phyloP scores from a whole-genome alignment of 2,329 filamentous ascomycete genomes.

The Ophiostoma angusticollis region DNA sequence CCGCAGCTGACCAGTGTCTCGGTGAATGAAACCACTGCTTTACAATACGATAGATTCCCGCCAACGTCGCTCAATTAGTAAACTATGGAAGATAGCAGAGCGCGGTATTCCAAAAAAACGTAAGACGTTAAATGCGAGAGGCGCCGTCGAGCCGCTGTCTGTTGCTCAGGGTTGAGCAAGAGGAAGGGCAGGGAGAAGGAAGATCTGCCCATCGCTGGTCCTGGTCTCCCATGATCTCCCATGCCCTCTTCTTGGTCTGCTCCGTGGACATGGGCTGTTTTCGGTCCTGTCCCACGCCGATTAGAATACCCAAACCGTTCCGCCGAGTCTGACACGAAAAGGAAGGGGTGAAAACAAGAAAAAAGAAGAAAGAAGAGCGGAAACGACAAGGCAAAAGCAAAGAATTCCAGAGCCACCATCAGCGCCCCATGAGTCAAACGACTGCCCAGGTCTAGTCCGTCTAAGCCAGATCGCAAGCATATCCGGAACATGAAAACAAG shows the following conservation, averaged over 20 bases:
- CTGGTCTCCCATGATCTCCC: neutral
- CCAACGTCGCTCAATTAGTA: slow-evolving; percentile 15
- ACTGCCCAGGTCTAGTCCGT: neutral
- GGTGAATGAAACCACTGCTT: too few relatives aligned
- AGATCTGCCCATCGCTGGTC: neutral
- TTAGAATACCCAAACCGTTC: slow-evolving; percentile 9
- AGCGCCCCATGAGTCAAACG: too few relatives aligned
- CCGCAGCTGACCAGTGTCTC: too few relatives aligned
- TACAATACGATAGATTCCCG: neutral
- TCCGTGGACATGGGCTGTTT: neutral
- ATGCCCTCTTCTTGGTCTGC: neutral
- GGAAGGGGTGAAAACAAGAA: neutral
- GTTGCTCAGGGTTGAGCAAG: too few relatives aligned
- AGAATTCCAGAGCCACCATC: neutral
- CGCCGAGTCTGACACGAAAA: slow-evolving; percentile 4
- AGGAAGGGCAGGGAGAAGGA: neutral
- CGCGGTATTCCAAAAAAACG: slow-evolving; percentile 4
- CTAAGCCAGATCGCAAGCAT: slow-evolving; percentile 1
- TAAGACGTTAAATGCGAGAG: neutral
- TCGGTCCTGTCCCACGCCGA: neutral
- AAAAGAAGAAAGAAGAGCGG: neutral
- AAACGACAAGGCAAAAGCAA: neutral
- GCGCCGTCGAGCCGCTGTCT: slow-evolving; percentile 4
- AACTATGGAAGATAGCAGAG: slow-evolving; percentile 13
- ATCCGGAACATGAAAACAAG: neutral